Conservation (phyloP, 2,329 filamentous ascomycete species). For the Leptographium lundbergii region DNA sequence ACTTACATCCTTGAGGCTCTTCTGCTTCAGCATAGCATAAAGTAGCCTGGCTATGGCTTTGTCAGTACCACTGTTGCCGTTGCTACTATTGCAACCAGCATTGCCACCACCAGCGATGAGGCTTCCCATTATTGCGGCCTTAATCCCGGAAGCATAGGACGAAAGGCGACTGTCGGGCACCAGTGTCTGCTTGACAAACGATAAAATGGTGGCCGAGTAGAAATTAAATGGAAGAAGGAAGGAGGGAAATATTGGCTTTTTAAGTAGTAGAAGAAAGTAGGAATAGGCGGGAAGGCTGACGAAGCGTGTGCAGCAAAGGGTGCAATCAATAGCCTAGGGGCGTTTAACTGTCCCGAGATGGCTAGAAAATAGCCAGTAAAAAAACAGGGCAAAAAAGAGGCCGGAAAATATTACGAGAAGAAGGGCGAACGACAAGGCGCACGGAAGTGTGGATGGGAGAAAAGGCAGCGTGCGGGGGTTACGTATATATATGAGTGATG, state of each 20-base stretch:
- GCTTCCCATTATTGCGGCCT: not conserved
- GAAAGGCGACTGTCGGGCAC: not conserved
- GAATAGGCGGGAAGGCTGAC: not conserved
- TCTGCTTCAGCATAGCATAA: slow-evolving; percentile 47
- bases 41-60: slow-evolving; percentile 45
- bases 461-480: not conserved
- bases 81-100: slow-evolving; percentile 13
- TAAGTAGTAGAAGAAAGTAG: not conserved
- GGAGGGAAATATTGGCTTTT: not conserved
- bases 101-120: not conserved
- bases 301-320: too few species aligned
- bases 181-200: not conserved
- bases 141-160: not conserved
- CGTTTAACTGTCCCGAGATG: not conserved
- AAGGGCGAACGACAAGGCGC: not conserved
- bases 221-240: not conserved
- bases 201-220: not conserved
- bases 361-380: not conserved
- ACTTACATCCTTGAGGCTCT: slow-evolving; percentile 47
- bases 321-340: not conserved
- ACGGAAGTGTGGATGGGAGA: not conserved
- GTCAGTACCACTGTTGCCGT: slow-evolving; percentile 27
- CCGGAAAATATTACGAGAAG: not conserved
- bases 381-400: not conserved
- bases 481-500: not conserved